A percentile compares a stretch with the other conserved stretches of the same genome.
Evolutionary conservation across 148 eudicot species (phyloP).

Genomic region (Euryodendron excelsum): DNA sequence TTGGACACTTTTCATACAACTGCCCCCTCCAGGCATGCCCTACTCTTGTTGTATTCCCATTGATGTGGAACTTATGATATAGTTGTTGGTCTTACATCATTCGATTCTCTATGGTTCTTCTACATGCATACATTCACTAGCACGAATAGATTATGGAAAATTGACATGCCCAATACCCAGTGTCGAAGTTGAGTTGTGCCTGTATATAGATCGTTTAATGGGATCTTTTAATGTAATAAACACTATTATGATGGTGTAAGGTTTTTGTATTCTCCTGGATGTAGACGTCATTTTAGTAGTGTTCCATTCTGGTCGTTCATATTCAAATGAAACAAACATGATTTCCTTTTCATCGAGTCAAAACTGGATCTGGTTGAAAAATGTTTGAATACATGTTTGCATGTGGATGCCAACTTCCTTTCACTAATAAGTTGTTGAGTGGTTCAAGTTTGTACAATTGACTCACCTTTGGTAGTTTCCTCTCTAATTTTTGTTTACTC

Average conservation of each 20-base stretch:
- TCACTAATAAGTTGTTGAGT: neutral
- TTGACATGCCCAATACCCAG: too few species aligned
- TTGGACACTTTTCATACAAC: neutral
- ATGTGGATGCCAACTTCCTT: slow-evolving; percentile 4
- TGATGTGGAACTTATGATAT: neutral
- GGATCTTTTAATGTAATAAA: neutral
- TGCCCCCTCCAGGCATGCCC: neutral
- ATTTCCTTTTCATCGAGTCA: neutral
- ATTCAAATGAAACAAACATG: neutral
- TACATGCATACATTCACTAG: neutral
- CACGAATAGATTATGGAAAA: neutral
- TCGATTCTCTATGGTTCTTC: neutral
- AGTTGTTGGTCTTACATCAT: neutral
- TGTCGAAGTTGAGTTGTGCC: neutral
- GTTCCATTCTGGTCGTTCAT: neutral
- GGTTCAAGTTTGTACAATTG: neutral
- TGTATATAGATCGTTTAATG: neutral
- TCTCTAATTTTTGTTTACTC: slow-evolving; percentile 16
- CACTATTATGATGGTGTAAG: neutral
- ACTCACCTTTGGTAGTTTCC: slow-evolving; percentile 15
- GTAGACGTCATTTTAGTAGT: neutral
- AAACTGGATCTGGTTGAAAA: neutral
- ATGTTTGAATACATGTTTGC: neutral
- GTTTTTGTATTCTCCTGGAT: neutral
- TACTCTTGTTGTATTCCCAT: neutral